Base-by-base conservation (phyloP, 352 stramenopile genomes). In the Thalassiosira hispida region DNA sequence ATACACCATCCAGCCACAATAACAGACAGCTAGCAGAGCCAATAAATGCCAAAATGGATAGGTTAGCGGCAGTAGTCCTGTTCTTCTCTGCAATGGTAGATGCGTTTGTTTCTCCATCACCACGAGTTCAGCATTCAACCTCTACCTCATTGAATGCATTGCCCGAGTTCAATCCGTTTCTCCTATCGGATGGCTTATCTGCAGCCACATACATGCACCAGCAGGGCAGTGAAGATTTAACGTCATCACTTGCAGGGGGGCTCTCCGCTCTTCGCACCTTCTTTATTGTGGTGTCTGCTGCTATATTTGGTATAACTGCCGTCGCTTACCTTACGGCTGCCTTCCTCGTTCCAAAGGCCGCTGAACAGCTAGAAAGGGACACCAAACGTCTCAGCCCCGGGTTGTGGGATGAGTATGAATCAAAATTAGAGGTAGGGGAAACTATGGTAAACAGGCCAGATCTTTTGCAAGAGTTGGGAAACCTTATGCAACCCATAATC, bases 401-500 rank as follows among this genome's bases (percentile, higher is more conserved):
- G 31, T 47, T 87, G 11, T 90, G 84, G 84, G 62, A 78, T 11
- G 81, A 88, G 64, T 87, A 85, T 59, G n/a, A 84, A 64, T 64
- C 33, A 44, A 84, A 85, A 44, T 63, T 90, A 12, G 66, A 85
- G 53, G 63, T 79, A 35, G 78, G 73, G 9, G 51, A 90, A 61
- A 71, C 56, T 2, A 81, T 90, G 59, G 79, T 65, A 0, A 73
- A 78, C 18, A 75, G 84, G 33, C 84, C 81, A 16, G 81, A 90
- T 77, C 38, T 90, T 12, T 76, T 90, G 57, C 71, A 87, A 60
- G 81, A 90, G 68, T 52, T 90, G 1, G 81, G 78, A 9, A 76
- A 82, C 49, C 77, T 79, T 0, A 75, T 87, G 51, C 75, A 87
- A 70, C 69, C 80, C 16, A 71, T 87, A 11, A 81, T 84, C 49